These are phyloP conservation scores for Colletotrichum tabaci DNA, from an alignment of 2,329 filamentous ascomycete genomes.

Conservation along the genomic window DNA sequence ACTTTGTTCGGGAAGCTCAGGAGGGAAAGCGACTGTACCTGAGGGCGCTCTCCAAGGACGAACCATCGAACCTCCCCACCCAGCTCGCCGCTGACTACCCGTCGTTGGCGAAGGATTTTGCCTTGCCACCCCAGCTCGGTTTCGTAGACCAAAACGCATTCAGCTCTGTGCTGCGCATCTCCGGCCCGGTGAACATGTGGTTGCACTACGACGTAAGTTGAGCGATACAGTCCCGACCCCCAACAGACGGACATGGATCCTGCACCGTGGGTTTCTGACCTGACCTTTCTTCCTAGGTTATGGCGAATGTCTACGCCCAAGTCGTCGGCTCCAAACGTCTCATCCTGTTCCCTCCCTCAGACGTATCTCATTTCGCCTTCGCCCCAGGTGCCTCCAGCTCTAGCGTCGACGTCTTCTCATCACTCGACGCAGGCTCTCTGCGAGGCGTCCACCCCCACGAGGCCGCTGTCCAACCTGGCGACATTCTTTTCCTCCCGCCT, in stretches of 20 bases:
- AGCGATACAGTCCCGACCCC: background rate
- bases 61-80: slow-evolving; percentile 79
- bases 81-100: slow-evolving; percentile 81
- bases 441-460: slow-evolving; percentile 74
- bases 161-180: slow-evolving; percentile 85
- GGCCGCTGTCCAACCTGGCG: slow-evolving; percentile 77
- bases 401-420: slow-evolving; percentile 78
- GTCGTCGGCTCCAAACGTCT: slow-evolving; percentile 81
- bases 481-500: slow-evolving; percentile 85
- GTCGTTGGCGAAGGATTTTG: slow-evolving; percentile 77
- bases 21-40: slow-evolving; percentile 79
- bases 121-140: slow-evolving; percentile 73
- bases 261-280: background rate
- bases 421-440: slow-evolving; percentile 57
- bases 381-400: slow-evolving; percentile 86
- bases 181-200: slow-evolving; percentile 88
- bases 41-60: slow-evolving; percentile 79
- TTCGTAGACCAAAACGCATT: slow-evolving; percentile 76
- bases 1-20: slow-evolving; percentile 74
- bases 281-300: slow-evolving; percentile 68
- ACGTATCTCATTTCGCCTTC: slow-evolving; percentile 79
- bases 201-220: slow-evolving; percentile 82
- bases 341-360: slow-evolving; percentile 83
- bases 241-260: background rate
- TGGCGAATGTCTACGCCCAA: slow-evolving; percentile 90